Base-by-base conservation (phyloP, 2,329 filamentous ascomycete genomes). In the Corinectria fuckeliana region DNA sequence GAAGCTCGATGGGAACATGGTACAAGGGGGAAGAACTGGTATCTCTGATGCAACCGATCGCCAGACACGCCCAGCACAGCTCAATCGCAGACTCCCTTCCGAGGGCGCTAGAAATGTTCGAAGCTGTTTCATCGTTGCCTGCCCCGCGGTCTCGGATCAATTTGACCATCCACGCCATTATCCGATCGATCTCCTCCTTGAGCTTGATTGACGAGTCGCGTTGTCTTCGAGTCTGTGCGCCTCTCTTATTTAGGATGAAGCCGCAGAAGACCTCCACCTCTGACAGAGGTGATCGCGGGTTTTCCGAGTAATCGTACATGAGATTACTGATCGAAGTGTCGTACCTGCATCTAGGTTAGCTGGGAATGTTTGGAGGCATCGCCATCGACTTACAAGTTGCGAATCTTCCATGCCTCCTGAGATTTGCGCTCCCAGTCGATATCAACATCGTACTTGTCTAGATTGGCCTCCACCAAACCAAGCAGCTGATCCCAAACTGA, bases 231-330 rank as follows among this genome's bases (percentile, higher is more conserved):
- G 79, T 83, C 69, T 84, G 83, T 0, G 74, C 64, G 0, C 83
- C 83, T 0, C 70, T 73, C 60, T 79, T 82, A 70, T 82, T 85
- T 38, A 85, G 71, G n/a, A 86, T 80, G n/a, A 77, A 79, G 8
- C 84, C 84, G 21, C 82, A 83, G 52, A 85, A 85, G 0, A 83
- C 81, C 58, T 86, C 84, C 0, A 83, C 72, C 65, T 86, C 84
- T 0, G 72, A 77, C 7, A 86, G 72, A 0, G 74, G 72, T 16
- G 71, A 70, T 6, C 75, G 74, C 0, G 82, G 76, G 41, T 82
- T 81, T 5, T 83, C 78, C 0, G 82, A 76, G 28, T 73, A 82
- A 2, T 79, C 58, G 34, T 42, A 56, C 48, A 56, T 59, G 30
- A 60, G 38, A 73, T 55, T 73, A 70, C 73, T 58, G 1, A 85